Conservation (phyloP, 441 rosid species). For the Brassica hybrid region DNA sequence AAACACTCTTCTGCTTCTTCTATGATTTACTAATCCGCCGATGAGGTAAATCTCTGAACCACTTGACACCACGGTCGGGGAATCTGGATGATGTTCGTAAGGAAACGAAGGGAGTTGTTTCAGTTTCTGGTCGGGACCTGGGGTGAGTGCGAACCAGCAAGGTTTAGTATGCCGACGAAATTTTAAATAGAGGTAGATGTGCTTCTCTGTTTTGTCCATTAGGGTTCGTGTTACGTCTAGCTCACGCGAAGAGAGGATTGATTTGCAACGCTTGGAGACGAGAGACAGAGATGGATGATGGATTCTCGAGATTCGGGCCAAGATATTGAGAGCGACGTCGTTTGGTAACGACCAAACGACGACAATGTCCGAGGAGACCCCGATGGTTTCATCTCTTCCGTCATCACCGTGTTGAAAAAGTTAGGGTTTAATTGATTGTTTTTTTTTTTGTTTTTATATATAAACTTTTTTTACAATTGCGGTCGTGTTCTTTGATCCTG, state of each 20-base stretch:
- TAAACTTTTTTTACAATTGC: background rate
- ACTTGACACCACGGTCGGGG: background rate
- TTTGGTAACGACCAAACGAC: slow-evolving; percentile 4
- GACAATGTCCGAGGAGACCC: background rate
- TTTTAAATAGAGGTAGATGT: background rate
- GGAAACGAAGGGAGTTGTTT: background rate
- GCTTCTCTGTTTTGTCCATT: background rate
- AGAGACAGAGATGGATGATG: slow-evolving; percentile 2
- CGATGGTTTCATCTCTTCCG: background rate
- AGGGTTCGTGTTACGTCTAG: background rate
- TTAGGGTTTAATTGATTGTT: background rate
- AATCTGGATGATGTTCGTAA: background rate
- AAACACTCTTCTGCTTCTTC: background rate
- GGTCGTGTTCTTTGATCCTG: background rate
- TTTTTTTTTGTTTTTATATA: background rate
- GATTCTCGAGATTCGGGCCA: background rate
- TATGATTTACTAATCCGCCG: background rate
- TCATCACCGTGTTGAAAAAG: background rate
- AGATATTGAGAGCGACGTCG: background rate
- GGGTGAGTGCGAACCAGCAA: background rate
- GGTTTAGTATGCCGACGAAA: background rate
- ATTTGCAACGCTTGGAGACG: background rate
- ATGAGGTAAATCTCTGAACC: slow-evolving; percentile 1
- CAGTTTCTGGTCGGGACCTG: background rate
- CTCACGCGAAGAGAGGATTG: background rate